These are phyloP conservation scores for Leccinum broughii DNA, from an alignment of 768 basidiomycete genomes.

Conservation along the genomic window DNA sequence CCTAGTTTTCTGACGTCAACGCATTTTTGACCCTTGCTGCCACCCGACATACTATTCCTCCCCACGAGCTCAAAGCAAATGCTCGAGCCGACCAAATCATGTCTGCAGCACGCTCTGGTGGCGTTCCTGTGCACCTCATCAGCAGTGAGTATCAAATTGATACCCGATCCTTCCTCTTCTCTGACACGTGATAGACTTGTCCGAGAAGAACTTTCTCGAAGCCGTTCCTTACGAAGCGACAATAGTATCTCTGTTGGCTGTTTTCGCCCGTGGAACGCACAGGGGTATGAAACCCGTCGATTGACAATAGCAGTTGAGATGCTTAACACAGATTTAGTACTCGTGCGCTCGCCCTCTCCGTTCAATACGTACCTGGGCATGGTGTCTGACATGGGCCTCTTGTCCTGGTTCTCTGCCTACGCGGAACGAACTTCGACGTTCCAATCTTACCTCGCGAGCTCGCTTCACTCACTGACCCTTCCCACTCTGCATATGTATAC, in stretches of 20 bases:
- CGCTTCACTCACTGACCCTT: constrained; percentile 55
- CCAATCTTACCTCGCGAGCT: constrained; percentile 46
- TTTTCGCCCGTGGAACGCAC: constrained; percentile 73
- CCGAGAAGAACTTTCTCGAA: constrained; percentile 81
- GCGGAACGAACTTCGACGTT: constrained; percentile 43
- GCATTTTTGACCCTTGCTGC: constrained; percentile 86
- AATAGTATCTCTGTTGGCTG: constrained; percentile 57
- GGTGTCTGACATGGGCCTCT: constrained; percentile 72
- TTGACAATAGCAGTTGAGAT: neutral
- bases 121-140: constrained; percentile 72
- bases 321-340: constrained; percentile 38
- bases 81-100: constrained; percentile 68
- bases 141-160: constrained; percentile 56
- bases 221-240: constrained; percentile 62
- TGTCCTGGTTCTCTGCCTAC: constrained; percentile 65
- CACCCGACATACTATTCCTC: constrained; percentile 65
- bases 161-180: neutral
- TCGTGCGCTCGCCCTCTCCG: constrained; percentile 52
- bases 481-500: constrained; percentile 65
- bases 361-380: constrained; percentile 59
- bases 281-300: constrained; percentile 47
- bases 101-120: constrained; percentile 69
- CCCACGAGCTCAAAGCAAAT: constrained; percentile 60
- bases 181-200: constrained; percentile 55
- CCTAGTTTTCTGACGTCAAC: constrained; percentile 81